Conservation (phyloP, 345 rosid genomes). For the Xanthoceras sorbifolium region DNA sequence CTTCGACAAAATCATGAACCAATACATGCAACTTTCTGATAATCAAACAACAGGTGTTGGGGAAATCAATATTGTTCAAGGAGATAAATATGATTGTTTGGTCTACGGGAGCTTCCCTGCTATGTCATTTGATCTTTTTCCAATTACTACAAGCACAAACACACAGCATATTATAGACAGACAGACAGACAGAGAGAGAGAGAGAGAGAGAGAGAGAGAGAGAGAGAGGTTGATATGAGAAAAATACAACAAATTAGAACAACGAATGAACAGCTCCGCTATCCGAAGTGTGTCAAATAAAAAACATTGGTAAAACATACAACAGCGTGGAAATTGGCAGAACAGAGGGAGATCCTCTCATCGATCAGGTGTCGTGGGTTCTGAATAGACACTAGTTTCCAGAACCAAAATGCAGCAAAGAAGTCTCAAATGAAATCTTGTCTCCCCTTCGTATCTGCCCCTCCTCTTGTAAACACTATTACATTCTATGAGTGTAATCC, state of each 20-base stretch:
- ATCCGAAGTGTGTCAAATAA: constrained; percentile 10
- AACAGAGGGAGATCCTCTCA: constrained; percentile 20
- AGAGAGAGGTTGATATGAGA: background rate
- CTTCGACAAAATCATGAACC: too few relatives aligned
- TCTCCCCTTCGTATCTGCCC: constrained; percentile 30
- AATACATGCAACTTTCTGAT: too few relatives aligned
- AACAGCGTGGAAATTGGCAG: constrained; percentile 34
- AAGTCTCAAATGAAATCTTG: constrained; percentile 25
- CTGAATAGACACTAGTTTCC: constrained; percentile 6
- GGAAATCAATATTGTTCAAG: too few relatives aligned
- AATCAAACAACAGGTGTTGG: too few relatives aligned
- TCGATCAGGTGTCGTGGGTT: constrained; percentile 10
- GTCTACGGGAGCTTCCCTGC: too few relatives aligned
- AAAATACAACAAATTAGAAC: constrained; percentile 23
- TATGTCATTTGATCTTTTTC: too few relatives aligned
- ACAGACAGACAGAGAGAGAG: background rate
- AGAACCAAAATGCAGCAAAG: background rate
- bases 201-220: background rate
- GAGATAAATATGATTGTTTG: too few relatives aligned
- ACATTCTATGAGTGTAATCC: constrained; percentile 25
- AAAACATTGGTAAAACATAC: constrained; percentile 19
- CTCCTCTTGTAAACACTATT: constrained; percentile 29
- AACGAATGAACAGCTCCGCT: constrained; percentile 31
- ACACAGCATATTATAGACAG: too few relatives aligned
- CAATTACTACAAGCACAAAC: background rate